Evolutionary conservation across 257 asterid species (phyloP), one percentile per base, ranked within the genome.

Genomic region (Eustoma russellianum): DNA sequence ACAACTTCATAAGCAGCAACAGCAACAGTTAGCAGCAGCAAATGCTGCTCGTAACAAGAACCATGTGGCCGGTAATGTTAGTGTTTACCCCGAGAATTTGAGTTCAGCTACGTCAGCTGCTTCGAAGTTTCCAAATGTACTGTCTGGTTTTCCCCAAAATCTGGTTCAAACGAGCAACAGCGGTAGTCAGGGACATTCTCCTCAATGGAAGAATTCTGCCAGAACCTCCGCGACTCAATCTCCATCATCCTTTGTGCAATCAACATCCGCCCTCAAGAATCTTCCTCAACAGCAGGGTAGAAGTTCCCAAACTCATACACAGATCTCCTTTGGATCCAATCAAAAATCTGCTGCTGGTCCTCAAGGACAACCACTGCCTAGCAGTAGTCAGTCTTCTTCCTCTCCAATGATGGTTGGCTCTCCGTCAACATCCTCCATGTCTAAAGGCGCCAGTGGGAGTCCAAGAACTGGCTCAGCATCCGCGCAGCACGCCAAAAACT

Each of bases 401-500:
- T 69, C 95, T 7, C 80, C 94, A 1, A 79, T 80, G 83, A 68
- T 79, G 80, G 90, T 80, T 44, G 88, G 88, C 48, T 92, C 97
- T 38, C 98, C 98, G 13, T 82, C 98, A 5, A 82, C 82, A 60
- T 86, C 95, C 2, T 76, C 96, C 8, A 72, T 90, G 61, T 92
- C 97, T 17, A 92, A 82, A 72, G 94, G 95, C 47, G 83, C 94
- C 16, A 49, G 83, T 77, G 95, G 89, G 48, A 91, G 98, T 62
- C 97, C 97, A 6, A 80, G 97, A 13, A 71, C 77, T 46, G 60
- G 70, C 41, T 69, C 96, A 0, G 66, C 87, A 51, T 62, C 95
- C 28, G 67, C 81, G 72, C 72, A 75, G 1, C 85, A 72, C 28
- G 56, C 69, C 11, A 87, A 83, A 57, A 81, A 79, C 59, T 63